Percentiles rank a stretch among this genome's conserved stretches.
phyloP scores from a whole-genome alignment of 78 protist genomes.

The Dictyostelium purpureum region DNA sequence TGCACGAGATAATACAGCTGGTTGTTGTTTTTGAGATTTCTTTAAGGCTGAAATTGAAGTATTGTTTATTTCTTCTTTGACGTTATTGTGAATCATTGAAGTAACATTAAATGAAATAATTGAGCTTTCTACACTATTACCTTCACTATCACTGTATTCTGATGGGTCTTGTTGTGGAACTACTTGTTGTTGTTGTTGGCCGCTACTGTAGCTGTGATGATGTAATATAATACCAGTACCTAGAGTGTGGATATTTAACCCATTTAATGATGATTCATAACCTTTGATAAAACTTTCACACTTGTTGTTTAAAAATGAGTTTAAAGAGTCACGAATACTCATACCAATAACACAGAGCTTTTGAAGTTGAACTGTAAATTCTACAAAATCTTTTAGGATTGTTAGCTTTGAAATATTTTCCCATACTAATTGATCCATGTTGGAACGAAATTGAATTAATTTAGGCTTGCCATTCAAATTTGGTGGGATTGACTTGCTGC shows the following conservation, averaged over 20 bases:
- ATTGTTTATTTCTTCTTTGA: conserved; percentile 9
- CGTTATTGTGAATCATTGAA: conserved; percentile 16
- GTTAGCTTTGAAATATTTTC: conserved; percentile 68
- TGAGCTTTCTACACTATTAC: background rate
- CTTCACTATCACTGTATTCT: background rate
- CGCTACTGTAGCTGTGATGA: no score
- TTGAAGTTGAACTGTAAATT: conserved; percentile 30
- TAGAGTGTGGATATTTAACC: background rate
- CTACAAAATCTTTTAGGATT: conserved; percentile 69
- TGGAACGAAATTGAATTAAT: conserved; percentile 35
- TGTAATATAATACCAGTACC: background rate
- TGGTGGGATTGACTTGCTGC: conserved; percentile 37
- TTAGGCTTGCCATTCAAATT: conserved; percentile 23
- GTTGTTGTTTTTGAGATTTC: conserved; percentile 14
- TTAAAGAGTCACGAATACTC: conserved; percentile 64
- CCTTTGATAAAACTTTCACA: conserved; percentile 27
- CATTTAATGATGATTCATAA: background rate
- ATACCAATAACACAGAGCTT: conserved; percentile 57
- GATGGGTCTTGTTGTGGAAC: background rate
- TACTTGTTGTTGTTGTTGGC: background rate
- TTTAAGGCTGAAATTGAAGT: background rate
- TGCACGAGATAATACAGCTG: conserved; percentile 43
- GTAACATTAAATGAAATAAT: conserved; percentile 9
- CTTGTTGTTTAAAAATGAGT: conserved; percentile 23
- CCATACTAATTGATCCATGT: conserved; percentile 67